Conservation (phyloP, 805 yeast species). For the Candida wancherniae region DNA sequence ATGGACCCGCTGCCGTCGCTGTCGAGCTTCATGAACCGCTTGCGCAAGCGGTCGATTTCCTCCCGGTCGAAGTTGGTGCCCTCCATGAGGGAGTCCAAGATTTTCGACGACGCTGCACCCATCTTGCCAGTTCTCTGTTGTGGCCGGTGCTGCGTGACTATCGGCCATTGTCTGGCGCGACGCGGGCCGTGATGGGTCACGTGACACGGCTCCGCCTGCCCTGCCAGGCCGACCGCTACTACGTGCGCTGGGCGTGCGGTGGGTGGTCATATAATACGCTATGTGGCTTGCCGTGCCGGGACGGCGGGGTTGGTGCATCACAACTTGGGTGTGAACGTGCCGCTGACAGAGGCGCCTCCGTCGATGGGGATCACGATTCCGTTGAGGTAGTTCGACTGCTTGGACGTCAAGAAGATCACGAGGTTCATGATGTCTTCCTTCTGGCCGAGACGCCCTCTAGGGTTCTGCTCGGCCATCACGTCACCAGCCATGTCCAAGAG, state of each 20-base stretch:
- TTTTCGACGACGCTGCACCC: constrained; percentile 60
- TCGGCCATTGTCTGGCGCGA: too few species aligned
- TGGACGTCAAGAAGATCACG: constrained; percentile 49
- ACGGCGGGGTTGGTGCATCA: constrained; percentile 3
- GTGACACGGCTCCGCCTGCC: too few species aligned
- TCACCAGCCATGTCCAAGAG: constrained; percentile 50
- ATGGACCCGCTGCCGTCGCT: constrained; percentile 89
- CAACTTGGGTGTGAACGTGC: constrained; percentile 13
- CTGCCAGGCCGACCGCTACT: too few species aligned
- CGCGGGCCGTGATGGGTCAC: too few species aligned
- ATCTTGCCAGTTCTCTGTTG: too few species aligned
- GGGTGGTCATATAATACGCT: too few species aligned
- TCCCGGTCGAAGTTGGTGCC: constrained; percentile 85
- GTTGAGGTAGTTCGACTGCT: constrained; percentile 56
- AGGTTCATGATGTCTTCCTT: constrained; percentile 55
- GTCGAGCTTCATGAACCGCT: constrained; percentile 92
- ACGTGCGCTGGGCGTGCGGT: too few species aligned
- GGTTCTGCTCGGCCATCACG: constrained; percentile 45
- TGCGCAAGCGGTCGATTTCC: constrained; percentile 86
- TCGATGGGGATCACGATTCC: constrained; percentile 67
- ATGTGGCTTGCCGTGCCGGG: too few species aligned
- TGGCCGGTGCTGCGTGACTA: too few species aligned
- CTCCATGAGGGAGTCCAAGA: constrained; percentile 66
- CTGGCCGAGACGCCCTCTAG: constrained; percentile 58
- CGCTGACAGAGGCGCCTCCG: constrained; percentile 54